Conservation (phyloP, 805 yeast species). For the Teunomyces atbi region DNA sequence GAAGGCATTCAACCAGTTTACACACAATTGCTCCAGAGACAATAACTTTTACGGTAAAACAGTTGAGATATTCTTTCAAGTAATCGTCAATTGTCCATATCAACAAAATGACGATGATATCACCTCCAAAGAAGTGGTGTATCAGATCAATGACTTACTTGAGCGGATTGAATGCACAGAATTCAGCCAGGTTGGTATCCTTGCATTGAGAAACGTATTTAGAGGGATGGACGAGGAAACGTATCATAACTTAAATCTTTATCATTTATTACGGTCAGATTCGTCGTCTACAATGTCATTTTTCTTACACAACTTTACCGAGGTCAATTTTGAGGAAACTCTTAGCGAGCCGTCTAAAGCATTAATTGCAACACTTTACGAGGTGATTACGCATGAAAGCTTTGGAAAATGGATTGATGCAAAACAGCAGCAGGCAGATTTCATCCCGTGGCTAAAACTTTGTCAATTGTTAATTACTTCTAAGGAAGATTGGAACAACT, state of each 20-base stretch:
- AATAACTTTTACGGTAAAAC: constrained; percentile 16
- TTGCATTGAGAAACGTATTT: neutral
- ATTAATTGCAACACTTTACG: constrained; percentile 6
- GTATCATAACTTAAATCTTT: constrained; percentile 6
- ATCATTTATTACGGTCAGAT: constrained; percentile 5
- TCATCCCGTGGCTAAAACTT: constrained; percentile 17
- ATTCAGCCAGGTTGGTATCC: neutral
- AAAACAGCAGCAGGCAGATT: neutral
- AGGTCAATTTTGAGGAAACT: constrained; percentile 4
- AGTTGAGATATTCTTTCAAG: constrained; percentile 18
- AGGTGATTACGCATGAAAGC: constrained; percentile 12
- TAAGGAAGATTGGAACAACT: constrained; percentile 41
- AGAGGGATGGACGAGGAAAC: constrained; percentile 4
- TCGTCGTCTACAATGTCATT: constrained; percentile 5
- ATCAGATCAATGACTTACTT: neutral
- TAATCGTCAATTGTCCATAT: constrained; percentile 20
- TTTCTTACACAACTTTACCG: constrained; percentile 5
- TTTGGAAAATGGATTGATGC: constrained; percentile 10
- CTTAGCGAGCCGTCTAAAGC: neutral
- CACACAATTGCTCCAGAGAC: neutral
- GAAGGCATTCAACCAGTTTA: constrained; percentile 8
- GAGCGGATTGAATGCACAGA: neutral
- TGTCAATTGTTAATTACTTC: constrained; percentile 38
- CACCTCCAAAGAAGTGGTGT: neutral
- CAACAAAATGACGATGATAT: neutral